A percentile compares a stretch with the other conserved stretches of the same genome.
Conservation (phyloP, 1,284 basidiomycete genomes). For the Trametes versicolor region DNA sequence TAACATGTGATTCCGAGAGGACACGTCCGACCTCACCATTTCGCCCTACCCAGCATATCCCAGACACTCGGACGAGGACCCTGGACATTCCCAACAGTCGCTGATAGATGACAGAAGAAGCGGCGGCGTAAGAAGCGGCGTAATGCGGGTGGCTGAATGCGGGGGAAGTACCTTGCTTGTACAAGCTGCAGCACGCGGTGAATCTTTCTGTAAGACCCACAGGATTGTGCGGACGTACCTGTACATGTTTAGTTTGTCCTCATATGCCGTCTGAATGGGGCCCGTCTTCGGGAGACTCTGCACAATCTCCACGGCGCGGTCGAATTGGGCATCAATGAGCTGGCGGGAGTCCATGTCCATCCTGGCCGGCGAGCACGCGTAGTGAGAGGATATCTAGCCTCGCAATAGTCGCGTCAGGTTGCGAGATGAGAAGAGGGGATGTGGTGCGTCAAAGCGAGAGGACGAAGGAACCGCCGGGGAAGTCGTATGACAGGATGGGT, state of each 20-base stretch:
- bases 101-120: slow-evolving; percentile 50
- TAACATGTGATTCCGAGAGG: slow-evolving; percentile 41
- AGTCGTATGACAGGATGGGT: slow-evolving; percentile 22
- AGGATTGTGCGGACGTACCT: slow-evolving; percentile 58
- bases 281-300: slow-evolving; percentile 93
- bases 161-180: slow-evolving; percentile 82
- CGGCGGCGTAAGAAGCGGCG: slow-evolving; percentile 18
- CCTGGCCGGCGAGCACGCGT: slow-evolving; percentile 2
- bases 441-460: slow-evolving; percentile 16
- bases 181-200: slow-evolving; percentile 62
- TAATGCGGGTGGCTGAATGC: slow-evolving; percentile 14
- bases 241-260: slow-evolving; percentile 96
- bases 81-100: slow-evolving; percentile 89
- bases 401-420: background rate
- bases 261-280: slow-evolving; percentile 96
- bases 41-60: slow-evolving; percentile 94
- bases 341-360: slow-evolving; percentile 64
- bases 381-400: background rate
- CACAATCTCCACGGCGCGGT: slow-evolving; percentile 94
- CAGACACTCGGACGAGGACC: slow-evolving; percentile 86
- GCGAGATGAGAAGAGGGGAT: background rate
- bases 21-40: slow-evolving; percentile 70
- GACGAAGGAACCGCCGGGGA: slow-evolving; percentile 14
- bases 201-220: background rate
- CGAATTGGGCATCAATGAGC: slow-evolving; percentile 85